phyloP scores from a whole-genome alignment of 768 basidiomycete genomes.

The Rhodotorula paludigena region DNA sequence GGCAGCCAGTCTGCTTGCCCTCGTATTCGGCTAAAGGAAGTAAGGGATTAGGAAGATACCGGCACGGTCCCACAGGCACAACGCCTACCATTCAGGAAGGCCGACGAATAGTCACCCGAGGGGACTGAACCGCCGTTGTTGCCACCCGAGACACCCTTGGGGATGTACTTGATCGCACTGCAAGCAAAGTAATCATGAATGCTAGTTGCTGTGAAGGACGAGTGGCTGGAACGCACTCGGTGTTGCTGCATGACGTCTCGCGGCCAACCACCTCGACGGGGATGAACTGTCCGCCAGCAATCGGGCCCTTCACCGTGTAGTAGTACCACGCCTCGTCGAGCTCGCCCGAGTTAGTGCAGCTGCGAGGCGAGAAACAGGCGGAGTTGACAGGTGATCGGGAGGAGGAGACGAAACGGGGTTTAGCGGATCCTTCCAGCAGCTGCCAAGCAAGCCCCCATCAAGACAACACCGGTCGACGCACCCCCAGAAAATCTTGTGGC shows the following conservation, averaged over 20 bases:
- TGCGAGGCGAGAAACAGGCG: too few species aligned
- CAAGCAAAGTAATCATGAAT: slow-evolving; percentile 44
- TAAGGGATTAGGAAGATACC: neutral
- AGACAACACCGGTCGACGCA: too few species aligned
- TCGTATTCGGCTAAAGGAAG: neutral
- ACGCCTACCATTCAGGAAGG: slow-evolving; percentile 22
- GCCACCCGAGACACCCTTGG: neutral
- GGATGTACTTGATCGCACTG: neutral
- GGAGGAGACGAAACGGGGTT: too few species aligned
- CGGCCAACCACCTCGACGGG: neutral
- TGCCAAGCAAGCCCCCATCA: too few species aligned
- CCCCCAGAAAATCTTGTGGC: slow-evolving; percentile 16
- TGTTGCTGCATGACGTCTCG: slow-evolving; percentile 33
- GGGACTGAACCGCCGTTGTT: slow-evolving; percentile 10
- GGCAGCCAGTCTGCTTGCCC: slow-evolving; percentile 53
- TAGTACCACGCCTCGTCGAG: slow-evolving; percentile 27
- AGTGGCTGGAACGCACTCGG: slow-evolving; percentile 57
- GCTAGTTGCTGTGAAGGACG: slow-evolving; percentile 49
- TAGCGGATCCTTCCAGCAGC: too few species aligned
- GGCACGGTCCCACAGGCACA: too few species aligned
- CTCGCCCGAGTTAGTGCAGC: slow-evolving; percentile 2
- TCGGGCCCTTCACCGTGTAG: slow-evolving; percentile 20
- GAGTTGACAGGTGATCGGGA: too few species aligned
- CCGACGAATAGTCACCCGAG: slow-evolving; percentile 30
- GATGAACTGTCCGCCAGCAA: slow-evolving; percentile 33